Evolutionary conservation across 1,284 basidiomycete species (phyloP).

Genomic region (Malassezia globosa): DNA sequence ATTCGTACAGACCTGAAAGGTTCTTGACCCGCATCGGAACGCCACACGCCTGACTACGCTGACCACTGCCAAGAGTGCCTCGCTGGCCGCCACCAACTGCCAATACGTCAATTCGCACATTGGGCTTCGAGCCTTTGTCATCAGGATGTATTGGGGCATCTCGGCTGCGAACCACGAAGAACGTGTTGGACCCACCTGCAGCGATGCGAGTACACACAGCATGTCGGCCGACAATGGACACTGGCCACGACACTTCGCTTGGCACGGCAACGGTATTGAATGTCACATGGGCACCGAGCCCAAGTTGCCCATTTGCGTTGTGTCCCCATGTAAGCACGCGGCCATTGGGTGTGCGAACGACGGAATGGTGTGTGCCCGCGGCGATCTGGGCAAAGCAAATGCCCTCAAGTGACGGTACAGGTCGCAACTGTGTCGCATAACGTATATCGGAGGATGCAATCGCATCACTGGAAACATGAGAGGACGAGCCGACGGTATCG

Average conservation of each 20-base stretch:
- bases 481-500: slow-evolving; percentile 44
- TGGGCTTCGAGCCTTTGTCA: slow-evolving; percentile 16
- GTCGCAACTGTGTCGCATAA: slow-evolving; percentile 65
- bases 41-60: slow-evolving; percentile 64
- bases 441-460: slow-evolving; percentile 49
- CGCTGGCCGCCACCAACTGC: slow-evolving; percentile 73
- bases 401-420: slow-evolving; percentile 64
- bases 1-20: slow-evolving; percentile 63
- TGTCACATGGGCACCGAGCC: slow-evolving; percentile 61
- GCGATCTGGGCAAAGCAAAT: slow-evolving; percentile 61
- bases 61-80: slow-evolving; percentile 73
- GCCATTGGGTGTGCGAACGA: slow-evolving; percentile 56
- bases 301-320: slow-evolving; percentile 58
- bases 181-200: slow-evolving; percentile 37
- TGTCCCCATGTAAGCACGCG: slow-evolving; percentile 56
- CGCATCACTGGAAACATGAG: slow-evolving; percentile 14
- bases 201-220: slow-evolving; percentile 49
- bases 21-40: slow-evolving; percentile 65
- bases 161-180: slow-evolving; percentile 30
- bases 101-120: slow-evolving; percentile 55
- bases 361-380: slow-evolving; percentile 62
- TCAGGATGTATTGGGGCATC: slow-evolving; percentile 4
- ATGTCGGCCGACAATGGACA: neutral
- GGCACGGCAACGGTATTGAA: slow-evolving; percentile 68
- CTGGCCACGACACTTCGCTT: slow-evolving; percentile 63